Evolutionary conservation across 1,139 yeast genomes (phyloP), one percentile per base, ranked within the genome.

Genomic region (Lodderomyces beijingensis): DNA sequence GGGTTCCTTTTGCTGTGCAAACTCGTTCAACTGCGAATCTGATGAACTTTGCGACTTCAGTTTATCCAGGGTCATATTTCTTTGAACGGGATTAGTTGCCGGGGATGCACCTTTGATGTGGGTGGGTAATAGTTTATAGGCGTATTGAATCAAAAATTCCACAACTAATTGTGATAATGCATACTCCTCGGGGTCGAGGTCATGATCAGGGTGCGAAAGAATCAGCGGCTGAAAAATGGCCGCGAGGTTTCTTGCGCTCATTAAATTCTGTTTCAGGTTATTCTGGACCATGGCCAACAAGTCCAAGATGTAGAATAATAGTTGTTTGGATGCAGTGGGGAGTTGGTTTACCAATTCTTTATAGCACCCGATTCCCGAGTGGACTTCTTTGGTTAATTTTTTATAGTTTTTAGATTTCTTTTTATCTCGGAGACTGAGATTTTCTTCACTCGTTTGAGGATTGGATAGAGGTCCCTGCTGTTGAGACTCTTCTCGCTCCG

Each of bases 201-300:
- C 96, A 55, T 91, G 97, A 46, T 71, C 74, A 5, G 96, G 96
- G 53, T 91, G 97, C 2, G 95, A 84, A 31, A 93, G 65, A 12
- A 93, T 78, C 14, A 95, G 84, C 2, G 98, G 98, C 59, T 91
- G 98, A 62, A 93, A 91, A 40, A 91, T 86, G 2, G 97, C 96
- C 1, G 97, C 95, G 44, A 91, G 65, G 52, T 93, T 91, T 46
- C 91, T 76, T 2, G 95, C 86, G 2, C 96, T 80, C 99, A 91
- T 91, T 45, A 87, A 67, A 53, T 89, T 91, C 38, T 76, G 77
- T 30, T 74, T 77, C 7, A 91, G 70, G 49, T 84, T 81, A 40
- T 84, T 78, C 33, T 89, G 86, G 44, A 91, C 94, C 65, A 88
- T 76, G 8, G 95, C 84, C 38, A 91, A 65, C 45, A 93, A 65